Evolutionary conservation across 169 alveolate species (phyloP), one percentile per base, ranked within the genome.

Genomic region (Babesia caballi): DNA sequence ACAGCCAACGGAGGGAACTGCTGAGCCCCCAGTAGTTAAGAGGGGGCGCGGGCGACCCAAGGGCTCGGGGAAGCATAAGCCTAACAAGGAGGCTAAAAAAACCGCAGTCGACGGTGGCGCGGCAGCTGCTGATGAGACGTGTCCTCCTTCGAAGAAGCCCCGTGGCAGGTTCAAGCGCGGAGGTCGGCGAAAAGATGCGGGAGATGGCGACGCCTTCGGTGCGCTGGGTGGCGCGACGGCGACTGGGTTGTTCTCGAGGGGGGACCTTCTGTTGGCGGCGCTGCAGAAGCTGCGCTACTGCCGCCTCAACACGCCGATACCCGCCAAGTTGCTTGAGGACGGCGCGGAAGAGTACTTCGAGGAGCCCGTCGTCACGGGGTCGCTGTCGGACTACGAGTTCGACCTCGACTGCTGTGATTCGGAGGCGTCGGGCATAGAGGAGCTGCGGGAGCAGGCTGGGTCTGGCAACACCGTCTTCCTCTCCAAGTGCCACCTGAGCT

Each of bases 401-500:
- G 73, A 63, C 60, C 42, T 32, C 3, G 40, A 63, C 21, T 63
- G 73, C 35, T 63, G 73, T 44, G 73, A 63, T 25, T 15, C 44
- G 19, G 73, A 63, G 6, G 14, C 28, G 6, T 42, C 54, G 60
- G 52, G 36, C 2, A 19, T 49, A 5, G 36, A 33, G 58, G 71
- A 42, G 27, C 23, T 49, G 33, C 11, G 19, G 47, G 60, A 36
- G 49, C 61, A 21, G 21, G 14, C 7, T 3, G 73, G 61, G 7
- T 4, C 58, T 0, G 41, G 23, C 25, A 49, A 36, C 54, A 47
- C 35, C 9, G 47, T 15, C 9, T 78, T 78, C 52, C 17, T 78
- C 8, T 60, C 74, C 32, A 78, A 78, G 38, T 57, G 66, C 25
- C 87, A 78, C 66, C 50, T 78, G 6, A 57, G 70, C 23, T 57